Percentiles rank a stretch among this genome's conserved stretches.
These are phyloP conservation scores for Solanum rostratum DNA, from an alignment of 257 asterid genomes.

Conservation along the genomic window DNA sequence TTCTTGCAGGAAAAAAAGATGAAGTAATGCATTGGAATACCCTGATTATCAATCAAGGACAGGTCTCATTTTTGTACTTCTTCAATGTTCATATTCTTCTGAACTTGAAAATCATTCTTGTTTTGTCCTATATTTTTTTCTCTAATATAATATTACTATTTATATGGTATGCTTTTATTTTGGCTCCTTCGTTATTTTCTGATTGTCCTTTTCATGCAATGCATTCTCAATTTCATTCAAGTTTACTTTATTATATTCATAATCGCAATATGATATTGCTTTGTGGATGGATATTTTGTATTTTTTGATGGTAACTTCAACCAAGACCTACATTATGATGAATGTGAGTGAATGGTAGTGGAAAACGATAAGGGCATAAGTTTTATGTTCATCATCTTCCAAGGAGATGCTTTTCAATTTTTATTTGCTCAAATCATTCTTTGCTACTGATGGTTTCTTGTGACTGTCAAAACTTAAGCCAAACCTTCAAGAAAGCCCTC, in stretches of 20 bases:
- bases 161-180: background rate
- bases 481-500: background rate
- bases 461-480: background rate
- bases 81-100: background rate
- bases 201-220: background rate
- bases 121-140: background rate
- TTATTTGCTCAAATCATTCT: background rate
- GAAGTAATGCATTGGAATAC: background rate
- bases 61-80: background rate
- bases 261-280: background rate
- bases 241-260: background rate
- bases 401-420: background rate
- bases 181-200: background rate
- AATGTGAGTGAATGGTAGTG: background rate
- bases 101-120: background rate
- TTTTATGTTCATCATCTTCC: background rate
- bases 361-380: background rate
- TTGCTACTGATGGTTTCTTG: background rate
- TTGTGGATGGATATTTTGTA: background rate
- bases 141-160: background rate
- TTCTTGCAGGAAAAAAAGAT: background rate
- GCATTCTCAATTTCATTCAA: background rate
- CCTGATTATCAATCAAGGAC: background rate
- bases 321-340: background rate
- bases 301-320: background rate